Evolutionary conservation across 768 basidiomycete species (phyloP), one percentile per base, ranked within the genome.

Genomic region (Coprinellus micaceus): DNA sequence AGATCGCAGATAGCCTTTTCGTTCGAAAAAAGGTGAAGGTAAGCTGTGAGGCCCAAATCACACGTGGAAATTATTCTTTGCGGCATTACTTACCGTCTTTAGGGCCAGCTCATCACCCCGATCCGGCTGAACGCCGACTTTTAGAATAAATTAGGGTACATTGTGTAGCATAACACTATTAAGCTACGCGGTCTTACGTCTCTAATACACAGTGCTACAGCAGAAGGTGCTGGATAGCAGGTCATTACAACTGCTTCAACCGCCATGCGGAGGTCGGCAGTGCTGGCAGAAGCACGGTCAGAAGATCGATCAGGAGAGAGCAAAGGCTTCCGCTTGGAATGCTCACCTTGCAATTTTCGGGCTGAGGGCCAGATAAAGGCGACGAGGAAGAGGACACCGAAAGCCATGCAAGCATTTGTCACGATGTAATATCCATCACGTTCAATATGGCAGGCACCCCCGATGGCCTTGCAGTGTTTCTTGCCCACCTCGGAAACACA

Each of bases 401-500:
- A 77, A 6, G 72, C 65, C 60, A 97, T 75, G 73, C 94, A 97
- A n/a, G 93, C 66, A 5, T 70, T 81, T 26, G 88, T 89, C 51
- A 95, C 83, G 56, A 84, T 80, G 70, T 94, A 98, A 71, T 96
- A 98, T 11, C 97, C 97, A 70, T 99, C 97, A 22, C 81, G 80
- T 69, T 91, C 84, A 1, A 87, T 91, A 48, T 89, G 75, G 69
- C 97, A 99, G 39, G 77, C 71, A 0, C 97, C 97, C 11, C 81
- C 86, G 52, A 91, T 76, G 2, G 84, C 82, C 21, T 79, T 75
- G 70, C 97, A 98, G 4, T 77, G 71, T 6, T 80, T 75, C 66
- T 94, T 96, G 22, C 96, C 97, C 57, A 86, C 85, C 12, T 98
- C 96, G 4, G 94, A 92, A 33, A 94, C 88, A 70, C 97, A 98